Conservation (phyloP, 306 rosid genomes). For the Gleditsia sinensis region DNA sequence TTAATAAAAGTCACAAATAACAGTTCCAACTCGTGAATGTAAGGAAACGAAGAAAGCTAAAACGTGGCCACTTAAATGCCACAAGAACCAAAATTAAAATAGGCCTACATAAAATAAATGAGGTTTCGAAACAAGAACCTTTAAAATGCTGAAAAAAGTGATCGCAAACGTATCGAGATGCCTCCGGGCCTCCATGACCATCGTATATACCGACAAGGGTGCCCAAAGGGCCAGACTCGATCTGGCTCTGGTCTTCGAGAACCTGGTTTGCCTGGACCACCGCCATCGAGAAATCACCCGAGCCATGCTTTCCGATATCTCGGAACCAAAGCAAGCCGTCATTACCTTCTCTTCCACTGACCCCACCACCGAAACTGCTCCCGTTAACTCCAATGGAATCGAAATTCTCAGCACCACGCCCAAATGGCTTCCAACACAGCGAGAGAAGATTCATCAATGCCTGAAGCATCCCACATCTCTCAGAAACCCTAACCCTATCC, state of each 20-base stretch:
- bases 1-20: slow-evolving; percentile 34
- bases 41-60: slow-evolving; percentile 11
- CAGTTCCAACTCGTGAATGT: slow-evolving; percentile 34
- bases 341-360: slow-evolving; percentile 44
- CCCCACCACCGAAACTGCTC: slow-evolving; percentile 25
- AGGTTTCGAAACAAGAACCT: slow-evolving; percentile 50
- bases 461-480: slow-evolving; percentile 89
- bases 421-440: slow-evolving; percentile 75
- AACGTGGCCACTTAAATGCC: slow-evolving; percentile 43
- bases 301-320: slow-evolving; percentile 59
- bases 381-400: slow-evolving; percentile 50
- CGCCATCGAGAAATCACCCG: slow-evolving; percentile 83
- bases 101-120: background rate
- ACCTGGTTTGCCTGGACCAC: slow-evolving; percentile 80
- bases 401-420: slow-evolving; percentile 48
- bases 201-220: slow-evolving; percentile 79
- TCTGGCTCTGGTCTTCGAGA: slow-evolving; percentile 80
- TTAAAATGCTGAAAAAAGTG: slow-evolving; percentile 63
- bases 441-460: slow-evolving; percentile 87
- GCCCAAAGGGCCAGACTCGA: slow-evolving; percentile 81
- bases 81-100: slow-evolving; percentile 16
- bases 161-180: slow-evolving; percentile 68
- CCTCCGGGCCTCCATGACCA: slow-evolving; percentile 83
- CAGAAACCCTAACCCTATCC: slow-evolving; percentile 63
- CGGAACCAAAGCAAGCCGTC: slow-evolving; percentile 73